These are phyloP conservation scores for Musa schizocarpa DNA, from an alignment of 176 grass and related monocot genomes.

Conservation along the genomic window DNA sequence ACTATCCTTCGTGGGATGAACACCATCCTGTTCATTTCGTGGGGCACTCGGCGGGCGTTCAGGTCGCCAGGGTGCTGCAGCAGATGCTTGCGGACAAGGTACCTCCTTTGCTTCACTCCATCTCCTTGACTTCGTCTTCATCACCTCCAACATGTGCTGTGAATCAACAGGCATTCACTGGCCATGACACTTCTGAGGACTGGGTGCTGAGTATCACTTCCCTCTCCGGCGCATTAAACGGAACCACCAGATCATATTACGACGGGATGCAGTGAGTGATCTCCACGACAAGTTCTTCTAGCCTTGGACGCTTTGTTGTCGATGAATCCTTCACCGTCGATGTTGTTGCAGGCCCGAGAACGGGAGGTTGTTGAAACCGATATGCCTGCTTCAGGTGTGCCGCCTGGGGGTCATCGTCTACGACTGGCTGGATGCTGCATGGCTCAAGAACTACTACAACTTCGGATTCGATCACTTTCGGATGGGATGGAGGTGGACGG, in stretches of 20 bases:
- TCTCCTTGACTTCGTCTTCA: background rate
- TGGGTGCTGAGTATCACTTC: slow-evolving; percentile 93
- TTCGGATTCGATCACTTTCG: slow-evolving; percentile 94
- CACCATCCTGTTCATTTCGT: slow-evolving; percentile 85
- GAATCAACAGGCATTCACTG: slow-evolving; percentile 55
- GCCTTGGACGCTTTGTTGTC: background rate
- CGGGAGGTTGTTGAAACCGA: slow-evolving; percentile 60
- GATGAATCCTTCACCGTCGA: background rate
- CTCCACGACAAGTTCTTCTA: background rate
- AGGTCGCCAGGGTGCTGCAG: slow-evolving; percentile 75
- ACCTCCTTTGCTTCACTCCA: slow-evolving; percentile 15
- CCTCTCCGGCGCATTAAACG: slow-evolving; percentile 79
- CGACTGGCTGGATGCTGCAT: slow-evolving; percentile 79
- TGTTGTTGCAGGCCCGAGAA: slow-evolving; percentile 56
- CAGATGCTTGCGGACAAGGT: slow-evolving; percentile 95
- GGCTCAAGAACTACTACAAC: slow-evolving; percentile 94
- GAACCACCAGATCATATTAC: slow-evolving; percentile 84
- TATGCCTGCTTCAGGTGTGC: slow-evolving; percentile 76
- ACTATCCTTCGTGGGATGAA: slow-evolving; percentile 72
- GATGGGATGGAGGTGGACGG: slow-evolving; percentile 72
- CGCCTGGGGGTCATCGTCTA: slow-evolving; percentile 70
- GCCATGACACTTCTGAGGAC: slow-evolving; percentile 75
- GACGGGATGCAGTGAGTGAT: slow-evolving; percentile 81
- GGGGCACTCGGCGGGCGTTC: slow-evolving; percentile 76
- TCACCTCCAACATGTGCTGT: background rate